Percentiles rank a stretch among this genome's conserved stretches.
These are phyloP conservation scores for Perkinsus marinus DNA, from an alignment of 169 alveolate species.

Conservation along the genomic window DNA sequence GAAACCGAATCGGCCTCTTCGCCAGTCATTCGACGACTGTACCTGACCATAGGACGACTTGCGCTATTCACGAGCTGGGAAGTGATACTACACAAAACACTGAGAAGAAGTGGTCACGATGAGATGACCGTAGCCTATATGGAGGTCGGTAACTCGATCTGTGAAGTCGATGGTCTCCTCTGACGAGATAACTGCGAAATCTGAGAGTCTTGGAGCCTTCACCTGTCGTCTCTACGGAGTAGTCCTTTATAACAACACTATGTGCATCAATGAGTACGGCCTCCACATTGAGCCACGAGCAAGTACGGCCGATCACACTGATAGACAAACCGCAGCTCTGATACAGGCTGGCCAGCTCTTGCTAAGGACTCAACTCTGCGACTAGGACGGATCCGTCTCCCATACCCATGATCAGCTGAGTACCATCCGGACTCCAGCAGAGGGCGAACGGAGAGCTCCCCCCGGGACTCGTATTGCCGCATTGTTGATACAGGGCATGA, in stretches of 20 bases:
- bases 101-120: constrained; percentile 52
- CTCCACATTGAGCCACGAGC: constrained; percentile 59
- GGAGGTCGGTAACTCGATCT: constrained; percentile 62
- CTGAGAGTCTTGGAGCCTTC: background rate
- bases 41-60: background rate
- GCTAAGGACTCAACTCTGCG: background rate
- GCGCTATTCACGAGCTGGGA: too few species aligned
- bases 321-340: constrained; percentile 33
- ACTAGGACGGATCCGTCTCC: constrained; percentile 22
- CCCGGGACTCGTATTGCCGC: background rate
- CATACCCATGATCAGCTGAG: constrained; percentile 54
- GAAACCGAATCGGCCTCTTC: background rate
- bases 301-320: constrained; percentile 49
- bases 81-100: constrained; percentile 47
- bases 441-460: constrained; percentile 29
- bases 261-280: constrained; percentile 52
- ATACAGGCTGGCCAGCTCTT: constrained; percentile 22
- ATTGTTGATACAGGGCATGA: constrained; percentile 34
- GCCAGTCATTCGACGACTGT: background rate
- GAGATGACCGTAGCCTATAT: constrained; percentile 48
- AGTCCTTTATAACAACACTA: constrained; percentile 50
- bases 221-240: constrained; percentile 42
- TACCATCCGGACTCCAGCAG: constrained; percentile 62
- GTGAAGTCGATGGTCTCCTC: constrained; percentile 57
- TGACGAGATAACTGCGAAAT: background rate